Percentiles rank a stretch among this genome's conserved stretches.
Evolutionary conservation across 495 filamentous ascomycete species (phyloP).

Genomic region (Patellaria atrata): DNA sequence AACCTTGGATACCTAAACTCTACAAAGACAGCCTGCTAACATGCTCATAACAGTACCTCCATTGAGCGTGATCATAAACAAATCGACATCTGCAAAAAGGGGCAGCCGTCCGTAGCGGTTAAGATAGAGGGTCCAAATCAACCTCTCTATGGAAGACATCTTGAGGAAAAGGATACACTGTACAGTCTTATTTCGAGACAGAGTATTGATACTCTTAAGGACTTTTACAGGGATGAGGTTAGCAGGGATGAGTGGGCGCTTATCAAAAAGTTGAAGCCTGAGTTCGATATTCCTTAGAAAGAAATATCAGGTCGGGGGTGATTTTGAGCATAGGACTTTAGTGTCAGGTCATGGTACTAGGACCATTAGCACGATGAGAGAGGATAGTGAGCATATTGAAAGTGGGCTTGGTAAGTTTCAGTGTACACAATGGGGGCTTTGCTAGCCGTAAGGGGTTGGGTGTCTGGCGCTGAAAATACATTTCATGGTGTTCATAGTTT

Average conservation of each 20-base stretch:
- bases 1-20: no score
- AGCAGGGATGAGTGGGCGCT: conserved; percentile 85
- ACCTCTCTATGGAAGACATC: conserved; percentile 84
- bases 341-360: no score
- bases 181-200: conserved; percentile 75
- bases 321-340: no score
- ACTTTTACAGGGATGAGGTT: conserved; percentile 84
- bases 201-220: conserved; percentile 90
- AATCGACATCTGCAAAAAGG: conserved; percentile 80
- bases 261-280: conserved; percentile 83
- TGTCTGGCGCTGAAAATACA: no score
- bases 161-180: conserved; percentile 83
- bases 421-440: no score
- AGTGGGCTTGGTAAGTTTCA: no score
- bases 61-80: conserved; percentile 98
- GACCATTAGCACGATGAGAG: no score
- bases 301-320: no score
- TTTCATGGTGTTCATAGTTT: no score
- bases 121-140: conserved; percentile 97
- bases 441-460: no score
- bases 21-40: conserved; percentile 3
- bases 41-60: conserved; percentile 45
- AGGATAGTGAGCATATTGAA: no score
- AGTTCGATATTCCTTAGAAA: conserved; percentile 86
- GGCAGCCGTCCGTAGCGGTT: conserved; percentile 87